Base-by-base conservation (phyloP, 441 rosid species). In the Syzygium syzygioides region DNA sequence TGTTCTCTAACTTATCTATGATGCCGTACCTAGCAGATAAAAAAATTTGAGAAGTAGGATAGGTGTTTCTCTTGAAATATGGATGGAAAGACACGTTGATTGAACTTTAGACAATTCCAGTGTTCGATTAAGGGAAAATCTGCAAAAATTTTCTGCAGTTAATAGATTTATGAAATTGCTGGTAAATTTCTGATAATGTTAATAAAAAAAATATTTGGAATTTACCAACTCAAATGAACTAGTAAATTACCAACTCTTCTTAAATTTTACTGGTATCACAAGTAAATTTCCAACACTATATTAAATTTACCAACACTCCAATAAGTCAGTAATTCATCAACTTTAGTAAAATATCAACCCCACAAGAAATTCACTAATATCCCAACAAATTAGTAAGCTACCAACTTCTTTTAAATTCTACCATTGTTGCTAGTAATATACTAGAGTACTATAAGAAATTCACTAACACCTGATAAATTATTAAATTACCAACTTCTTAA, bases 41-140 rank as follows among this genome's bases (percentile, higher is more conserved):
- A 71, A 71, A 56, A 71, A 71, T 71, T 5, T 5, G 48, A 71
- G 50, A 19, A 71, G 32, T 60, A 28, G 32, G 1, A 34, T 34
- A 2, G 7, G 50, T 3, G 28, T 71, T 71, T 34, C 28, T 20
- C 50, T 20, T 19, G 15, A 71, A 68, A 11, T 37, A 37, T 66
- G 28, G 28, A 37, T 20, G 2, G 37, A 28, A 71, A 37, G 50
- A 68, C 9, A 10, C 0, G 4, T 1, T 37, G 1, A 37, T 71
- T 71, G 4, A 50, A 71, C 25, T 34, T 71, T 7, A 2, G 2
- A 71, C 1, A 4, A 37, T 10, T 37, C 50, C 6, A 0, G 0
- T 15, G 13, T 26, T 12, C 0, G 14, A 1, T 59, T 59, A 1
- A 59, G 64, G 6, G 64, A 59, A 26, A 59, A 28, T 12, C 17